phyloP scores from a whole-genome alignment of 805 yeast species.

The Gaillardinia entomophila region DNA sequence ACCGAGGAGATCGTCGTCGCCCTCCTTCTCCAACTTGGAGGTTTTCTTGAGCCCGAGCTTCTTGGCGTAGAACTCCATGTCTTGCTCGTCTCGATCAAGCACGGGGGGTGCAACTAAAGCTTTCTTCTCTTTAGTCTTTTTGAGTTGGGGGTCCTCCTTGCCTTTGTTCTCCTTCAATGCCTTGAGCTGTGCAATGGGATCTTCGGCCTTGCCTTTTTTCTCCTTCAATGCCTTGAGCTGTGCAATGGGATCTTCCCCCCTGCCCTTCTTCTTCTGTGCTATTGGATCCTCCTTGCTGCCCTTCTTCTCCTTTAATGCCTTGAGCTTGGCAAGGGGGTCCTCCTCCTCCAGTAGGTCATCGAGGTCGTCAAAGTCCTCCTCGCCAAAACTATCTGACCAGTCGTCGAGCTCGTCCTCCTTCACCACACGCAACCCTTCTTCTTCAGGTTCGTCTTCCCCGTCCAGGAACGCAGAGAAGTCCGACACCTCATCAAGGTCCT shows the following conservation, averaged over 20 bases:
- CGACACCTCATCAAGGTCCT: conserved; percentile 15
- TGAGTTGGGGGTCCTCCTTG: conserved; percentile 10
- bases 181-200: conserved; percentile 21
- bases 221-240: conserved; percentile 12
- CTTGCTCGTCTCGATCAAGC: conserved; percentile 62
- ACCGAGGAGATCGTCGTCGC: conserved; percentile 72
- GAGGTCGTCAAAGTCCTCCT: conserved; percentile 1
- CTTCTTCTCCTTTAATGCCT: conserved; percentile 12
- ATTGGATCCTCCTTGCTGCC: conserved; percentile 4
- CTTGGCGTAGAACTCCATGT: conserved; percentile 76
- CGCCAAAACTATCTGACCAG: background rate
- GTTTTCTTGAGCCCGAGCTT: conserved; percentile 61
- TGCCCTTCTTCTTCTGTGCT: conserved; percentile 6
- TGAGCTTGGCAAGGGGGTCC: conserved; percentile 16
- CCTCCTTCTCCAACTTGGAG: conserved; percentile 39
- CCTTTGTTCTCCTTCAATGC: conserved; percentile 15
- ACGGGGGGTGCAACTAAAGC: conserved; percentile 23
- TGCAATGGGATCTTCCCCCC: conserved; percentile 8
- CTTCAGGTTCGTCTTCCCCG: conserved; percentile 15
- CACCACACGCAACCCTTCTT: conserved; percentile 21
- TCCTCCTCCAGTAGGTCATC: conserved; percentile 8
- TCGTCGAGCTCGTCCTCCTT: conserved; percentile 4
- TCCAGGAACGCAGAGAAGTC: conserved; percentile 13
- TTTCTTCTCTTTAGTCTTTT: conserved; percentile 1
- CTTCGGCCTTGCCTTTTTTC: conserved; percentile 12